A percentile compares a stretch with the other conserved stretches of the same genome.
phyloP scores from a whole-genome alignment of 1,284 basidiomycete genomes.

The Cutaneotrichosporon mucoides region DNA sequence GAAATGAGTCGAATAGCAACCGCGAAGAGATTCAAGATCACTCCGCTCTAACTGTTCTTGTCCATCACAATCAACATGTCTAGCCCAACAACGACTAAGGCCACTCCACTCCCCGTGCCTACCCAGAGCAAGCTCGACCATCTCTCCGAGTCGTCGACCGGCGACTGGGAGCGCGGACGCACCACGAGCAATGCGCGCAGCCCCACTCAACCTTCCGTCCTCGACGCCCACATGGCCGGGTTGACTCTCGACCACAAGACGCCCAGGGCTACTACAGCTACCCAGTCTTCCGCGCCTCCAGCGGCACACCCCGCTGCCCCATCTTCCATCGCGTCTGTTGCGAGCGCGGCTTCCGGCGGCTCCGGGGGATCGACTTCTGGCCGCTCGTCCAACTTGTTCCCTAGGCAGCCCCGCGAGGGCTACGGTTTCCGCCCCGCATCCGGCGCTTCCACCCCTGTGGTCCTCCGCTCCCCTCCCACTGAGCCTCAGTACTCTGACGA shows the following conservation, averaged over 20 bases:
- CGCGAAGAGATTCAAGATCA: too few species aligned
- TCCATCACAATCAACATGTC: constrained; percentile 6
- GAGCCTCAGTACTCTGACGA: neutral
- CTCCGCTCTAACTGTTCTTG: neutral
- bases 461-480: constrained; percentile 1
- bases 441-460: constrained; percentile 59
- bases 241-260: constrained; percentile 4
- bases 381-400: constrained; percentile 6
- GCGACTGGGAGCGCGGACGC: constrained; percentile 46
- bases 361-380: neutral
- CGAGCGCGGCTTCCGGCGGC: neutral
- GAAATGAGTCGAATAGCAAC: too few species aligned
- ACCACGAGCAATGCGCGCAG: constrained; percentile 35
- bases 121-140: constrained; percentile 34
- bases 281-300: neutral
- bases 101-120: constrained; percentile 24
- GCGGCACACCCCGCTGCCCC: neutral
- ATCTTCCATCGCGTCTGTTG: neutral
- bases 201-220: constrained; percentile 24
- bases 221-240: constrained; percentile 16
- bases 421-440: constrained; percentile 73
- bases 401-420: constrained; percentile 56
- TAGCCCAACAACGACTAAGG: constrained; percentile 2
- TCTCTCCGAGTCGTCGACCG: constrained; percentile 45
- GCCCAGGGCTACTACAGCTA: neutral